Conservation (phyloP, 2,329 filamentous ascomycete genomes). For the Colletotrichum sublineola region DNA sequence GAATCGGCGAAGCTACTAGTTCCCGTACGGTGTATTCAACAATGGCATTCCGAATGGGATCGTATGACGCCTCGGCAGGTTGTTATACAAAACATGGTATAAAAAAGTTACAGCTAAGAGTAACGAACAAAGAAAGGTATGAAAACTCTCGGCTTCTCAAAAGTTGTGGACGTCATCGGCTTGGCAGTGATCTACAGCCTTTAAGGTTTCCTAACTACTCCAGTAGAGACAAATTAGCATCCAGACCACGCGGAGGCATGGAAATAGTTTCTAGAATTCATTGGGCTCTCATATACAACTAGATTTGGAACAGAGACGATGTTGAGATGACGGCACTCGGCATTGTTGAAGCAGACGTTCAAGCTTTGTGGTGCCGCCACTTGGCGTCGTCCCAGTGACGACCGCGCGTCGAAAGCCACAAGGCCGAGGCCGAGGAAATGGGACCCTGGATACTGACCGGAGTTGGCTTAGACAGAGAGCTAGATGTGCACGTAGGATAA, state of each 20-base stretch:
- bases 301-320: background rate
- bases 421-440: background rate
- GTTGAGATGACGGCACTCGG: background rate
- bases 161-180: background rate
- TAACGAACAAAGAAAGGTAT: background rate
- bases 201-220: background rate
- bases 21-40: background rate
- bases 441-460: background rate
- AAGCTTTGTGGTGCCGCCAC: background rate
- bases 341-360: background rate
- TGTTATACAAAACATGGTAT: background rate
- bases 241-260: background rate
- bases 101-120: background rate
- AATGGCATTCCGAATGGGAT: background rate
- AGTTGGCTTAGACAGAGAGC: background rate
- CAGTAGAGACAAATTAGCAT: background rate
- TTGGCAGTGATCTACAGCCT: background rate
- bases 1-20: background rate
- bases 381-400: conserved; percentile 21
- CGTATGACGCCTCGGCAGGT: background rate
- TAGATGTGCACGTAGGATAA: background rate
- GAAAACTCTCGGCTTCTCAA: background rate
- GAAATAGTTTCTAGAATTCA: no score
- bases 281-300: background rate
- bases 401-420: conserved; percentile 21